Conservation (phyloP, 805 yeast genomes). For the Zygotorulaspora danielsina region DNA sequence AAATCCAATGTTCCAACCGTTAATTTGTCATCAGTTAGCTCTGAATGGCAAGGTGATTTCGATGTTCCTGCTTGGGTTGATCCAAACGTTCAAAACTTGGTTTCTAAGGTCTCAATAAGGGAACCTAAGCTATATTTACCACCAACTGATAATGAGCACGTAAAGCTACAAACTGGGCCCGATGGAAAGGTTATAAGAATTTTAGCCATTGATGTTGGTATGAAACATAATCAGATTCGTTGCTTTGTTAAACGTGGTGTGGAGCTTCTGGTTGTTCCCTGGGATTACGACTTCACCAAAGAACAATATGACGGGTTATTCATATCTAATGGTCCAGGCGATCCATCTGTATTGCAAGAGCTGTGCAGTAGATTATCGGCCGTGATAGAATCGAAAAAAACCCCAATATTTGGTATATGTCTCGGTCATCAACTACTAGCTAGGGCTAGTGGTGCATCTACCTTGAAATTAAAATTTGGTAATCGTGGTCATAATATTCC, state of each 20-base stretch:
- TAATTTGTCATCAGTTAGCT: conserved; percentile 19
- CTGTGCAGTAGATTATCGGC: conserved; percentile 57
- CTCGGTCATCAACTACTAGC: conserved; percentile 96
- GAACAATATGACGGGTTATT: conserved; percentile 93
- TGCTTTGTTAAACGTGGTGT: conserved; percentile 96
- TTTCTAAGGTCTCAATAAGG: conserved; percentile 79
- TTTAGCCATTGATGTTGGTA: conserved; percentile 93
- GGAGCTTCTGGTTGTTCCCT: conserved; percentile 91
- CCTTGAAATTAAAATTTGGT: conserved; percentile 91
- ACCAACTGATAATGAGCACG: conserved; percentile 38
- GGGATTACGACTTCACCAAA: conserved; percentile 78
- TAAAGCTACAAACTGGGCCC: conserved; percentile 51
- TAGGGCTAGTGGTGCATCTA: conserved; percentile 91
- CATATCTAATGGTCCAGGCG: conserved; percentile 99
- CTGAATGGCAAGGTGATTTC: conserved; percentile 59
- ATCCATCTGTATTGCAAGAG: conserved; percentile 78
- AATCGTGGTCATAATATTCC: conserved; percentile 99
- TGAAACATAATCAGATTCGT: conserved; percentile 96
- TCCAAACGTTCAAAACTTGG: conserved; percentile 88
- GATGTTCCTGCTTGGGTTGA: conserved; percentile 85
- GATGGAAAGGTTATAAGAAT: conserved; percentile 78
- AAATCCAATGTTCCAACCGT: conserved; percentile 28
- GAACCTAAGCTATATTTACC: conserved; percentile 78
- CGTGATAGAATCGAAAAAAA: conserved; percentile 59
- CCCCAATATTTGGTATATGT: conserved; percentile 97